Evolutionary conservation across 495 filamentous ascomycete genomes (phyloP).

Genomic region (Sporormia fimetaria): DNA sequence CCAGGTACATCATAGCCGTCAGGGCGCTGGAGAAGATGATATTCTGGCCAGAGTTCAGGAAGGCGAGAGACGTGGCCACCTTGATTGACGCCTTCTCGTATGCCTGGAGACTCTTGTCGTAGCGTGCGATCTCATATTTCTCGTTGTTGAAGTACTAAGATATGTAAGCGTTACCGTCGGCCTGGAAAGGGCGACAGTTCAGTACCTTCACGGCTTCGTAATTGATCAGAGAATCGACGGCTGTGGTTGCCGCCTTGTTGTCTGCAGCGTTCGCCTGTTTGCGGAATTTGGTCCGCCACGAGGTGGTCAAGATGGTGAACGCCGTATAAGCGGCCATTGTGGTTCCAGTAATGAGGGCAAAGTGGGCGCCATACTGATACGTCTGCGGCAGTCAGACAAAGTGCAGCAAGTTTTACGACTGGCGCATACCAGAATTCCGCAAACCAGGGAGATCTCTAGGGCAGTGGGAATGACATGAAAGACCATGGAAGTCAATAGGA

Average conservation of each 20-base stretch:
- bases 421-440: conserved; percentile 59
- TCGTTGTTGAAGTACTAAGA: conserved; percentile 90
- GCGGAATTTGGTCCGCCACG: conserved; percentile 93
- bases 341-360: conserved; percentile 77
- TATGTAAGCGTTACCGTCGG: neutral
- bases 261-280: conserved; percentile 92
- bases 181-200: conserved; percentile 1
- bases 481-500: conserved; percentile 92
- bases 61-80: conserved; percentile 80
- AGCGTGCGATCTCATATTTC: conserved; percentile 79
- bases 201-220: conserved; percentile 89
- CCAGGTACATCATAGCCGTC: conserved; percentile 97
- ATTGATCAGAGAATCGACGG: conserved; percentile 93
- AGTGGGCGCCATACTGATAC: conserved; percentile 85
- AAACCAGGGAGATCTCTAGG: conserved; percentile 88
- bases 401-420: neutral
- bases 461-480: conserved; percentile 94
- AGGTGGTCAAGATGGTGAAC: conserved; percentile 90
- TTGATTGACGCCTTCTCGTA: conserved; percentile 96
- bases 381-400: conserved; percentile 41
- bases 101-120: conserved; percentile 71
- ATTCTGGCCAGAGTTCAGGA: conserved; percentile 96
- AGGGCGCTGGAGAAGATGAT: conserved; percentile 93
- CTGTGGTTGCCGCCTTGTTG: conserved; percentile 88
- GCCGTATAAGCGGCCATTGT: conserved; percentile 92